A percentile compares a stretch with the other conserved stretches of the same genome.
phyloP scores from a whole-genome alignment of 768 basidiomycete genomes.

The Lentinula detonsa region DNA sequence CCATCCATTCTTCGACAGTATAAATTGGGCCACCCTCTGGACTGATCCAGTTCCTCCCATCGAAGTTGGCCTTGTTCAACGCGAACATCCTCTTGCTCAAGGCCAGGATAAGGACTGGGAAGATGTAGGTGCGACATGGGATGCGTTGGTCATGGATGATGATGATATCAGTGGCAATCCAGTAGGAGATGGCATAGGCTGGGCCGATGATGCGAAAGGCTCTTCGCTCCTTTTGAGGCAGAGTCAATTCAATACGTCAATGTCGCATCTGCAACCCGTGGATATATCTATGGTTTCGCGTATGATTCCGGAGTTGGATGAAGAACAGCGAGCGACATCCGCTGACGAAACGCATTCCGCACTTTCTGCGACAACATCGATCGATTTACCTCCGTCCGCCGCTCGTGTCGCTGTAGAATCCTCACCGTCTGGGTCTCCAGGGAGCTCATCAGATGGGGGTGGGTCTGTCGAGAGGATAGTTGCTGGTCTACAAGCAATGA shows the following conservation, averaged over 20 bases:
- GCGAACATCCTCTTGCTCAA: constrained; percentile 25
- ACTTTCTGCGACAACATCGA: constrained; percentile 6
- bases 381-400: constrained; percentile 16
- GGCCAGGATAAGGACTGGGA: constrained; percentile 39
- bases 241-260: constrained; percentile 13
- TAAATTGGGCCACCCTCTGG: constrained; percentile 66
- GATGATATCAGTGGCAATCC: constrained; percentile 8
- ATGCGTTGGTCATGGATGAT: constrained; percentile 32
- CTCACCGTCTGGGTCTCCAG: constrained; percentile 27
- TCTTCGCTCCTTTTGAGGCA: constrained; percentile 18
- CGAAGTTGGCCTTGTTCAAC: constrained; percentile 53
- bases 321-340: not conserved
- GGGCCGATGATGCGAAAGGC: constrained; percentile 44
- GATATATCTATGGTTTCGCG: constrained; percentile 38
- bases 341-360: not conserved
- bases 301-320: constrained; percentile 20
- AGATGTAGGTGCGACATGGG: constrained; percentile 51
- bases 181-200: constrained; percentile 38
- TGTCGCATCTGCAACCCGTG: constrained; percentile 13
- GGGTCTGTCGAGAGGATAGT: constrained; percentile 34
- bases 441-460: constrained; percentile 43
- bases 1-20: constrained; percentile 55
- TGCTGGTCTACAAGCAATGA: constrained; percentile 25
- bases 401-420: constrained; percentile 10
- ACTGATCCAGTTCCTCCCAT: constrained; percentile 51